Base-by-base conservation (phyloP, 169 alveolate genomes). In the Eimeria brunetti region DNA sequence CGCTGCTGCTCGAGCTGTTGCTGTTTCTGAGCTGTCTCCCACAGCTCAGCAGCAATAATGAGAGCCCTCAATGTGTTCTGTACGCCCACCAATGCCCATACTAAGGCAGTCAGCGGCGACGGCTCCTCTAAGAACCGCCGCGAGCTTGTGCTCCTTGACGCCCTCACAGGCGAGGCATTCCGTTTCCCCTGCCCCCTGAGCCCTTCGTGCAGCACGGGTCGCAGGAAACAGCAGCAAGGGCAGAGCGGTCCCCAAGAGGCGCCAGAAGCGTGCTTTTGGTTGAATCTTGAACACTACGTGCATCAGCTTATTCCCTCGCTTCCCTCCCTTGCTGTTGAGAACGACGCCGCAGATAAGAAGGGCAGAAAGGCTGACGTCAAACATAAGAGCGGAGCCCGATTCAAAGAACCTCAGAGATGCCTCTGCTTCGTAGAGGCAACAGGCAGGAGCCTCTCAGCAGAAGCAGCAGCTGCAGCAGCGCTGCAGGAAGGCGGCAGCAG, bases 381-480 rank as follows among this genome's bases (percentile, higher is more conserved):
- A 53, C 71, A 2, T 0, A 27, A 30, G n/a, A 12, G 33, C 27
- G 44, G 30, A 27, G 27, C 75, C 30, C 6, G 69, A n/a, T 18
- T 30, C 41, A 38, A 33, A 20, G 62, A 60, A 33, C 78, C 75
- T 7, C 91, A 60, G 2, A 8, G 78, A 58, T 85, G 80, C 46
- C 91, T 85, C 44, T 85, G 91, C 80, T 53, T 85, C 49, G 91
- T 85, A 12, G 91, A 85, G 60, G 91, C 91, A 6, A 85, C 91
- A 11, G 91, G 91, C 33, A 85, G 91, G 49, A 85, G 80, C 91
- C 78, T 85, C 51, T 24, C 91, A 60, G 91, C 91, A 20, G 91
- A 85, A 49, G 91, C 91, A 24, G 80, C 78, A 20, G 91, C 91
- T 18, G 76, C 91, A 60, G 78, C 80, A 60, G 78, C 89, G 30